phyloP scores from a whole-genome alignment of 1,284 basidiomycete genomes.

The Boletus sp. region DNA sequence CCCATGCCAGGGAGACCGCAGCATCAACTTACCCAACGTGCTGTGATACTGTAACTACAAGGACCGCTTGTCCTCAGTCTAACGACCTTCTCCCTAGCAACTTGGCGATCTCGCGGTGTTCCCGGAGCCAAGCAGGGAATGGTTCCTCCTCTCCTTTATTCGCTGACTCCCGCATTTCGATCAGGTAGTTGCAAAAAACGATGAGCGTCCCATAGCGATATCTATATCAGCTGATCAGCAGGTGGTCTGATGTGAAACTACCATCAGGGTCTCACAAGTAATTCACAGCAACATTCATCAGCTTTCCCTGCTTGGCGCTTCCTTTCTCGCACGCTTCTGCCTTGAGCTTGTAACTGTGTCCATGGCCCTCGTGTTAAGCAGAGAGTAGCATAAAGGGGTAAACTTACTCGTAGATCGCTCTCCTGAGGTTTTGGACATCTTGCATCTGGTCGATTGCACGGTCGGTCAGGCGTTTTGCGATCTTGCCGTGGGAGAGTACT shows the following conservation, averaged over 20 bases:
- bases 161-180: slow-evolving; percentile 62
- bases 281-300: slow-evolving; percentile 76
- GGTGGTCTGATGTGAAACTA: slow-evolving; percentile 2
- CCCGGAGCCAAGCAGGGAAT: slow-evolving; percentile 81
- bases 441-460: slow-evolving; percentile 86
- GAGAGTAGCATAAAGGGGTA: background rate
- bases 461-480: slow-evolving; percentile 92
- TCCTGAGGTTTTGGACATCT: slow-evolving; percentile 91
- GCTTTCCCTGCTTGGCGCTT: slow-evolving; percentile 69
- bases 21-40: background rate
- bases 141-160: slow-evolving; percentile 42
- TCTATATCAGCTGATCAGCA: slow-evolving; percentile 33
- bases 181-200: slow-evolving; percentile 92
- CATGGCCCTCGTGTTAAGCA: slow-evolving; percentile 8
- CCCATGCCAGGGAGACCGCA: background rate
- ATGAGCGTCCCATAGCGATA: slow-evolving; percentile 90
- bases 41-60: background rate
- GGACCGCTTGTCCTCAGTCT: slow-evolving; percentile 43
- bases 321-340: slow-evolving; percentile 79
- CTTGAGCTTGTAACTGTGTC: slow-evolving; percentile 82
- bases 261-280: slow-evolving; percentile 59
- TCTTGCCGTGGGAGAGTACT: slow-evolving; percentile 82
- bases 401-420: slow-evolving; percentile 83
- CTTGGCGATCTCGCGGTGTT: slow-evolving; percentile 81
- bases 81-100: slow-evolving; percentile 71